Conservation (phyloP, 129 eudicot species). For the Kitagawia praeruptora region DNA sequence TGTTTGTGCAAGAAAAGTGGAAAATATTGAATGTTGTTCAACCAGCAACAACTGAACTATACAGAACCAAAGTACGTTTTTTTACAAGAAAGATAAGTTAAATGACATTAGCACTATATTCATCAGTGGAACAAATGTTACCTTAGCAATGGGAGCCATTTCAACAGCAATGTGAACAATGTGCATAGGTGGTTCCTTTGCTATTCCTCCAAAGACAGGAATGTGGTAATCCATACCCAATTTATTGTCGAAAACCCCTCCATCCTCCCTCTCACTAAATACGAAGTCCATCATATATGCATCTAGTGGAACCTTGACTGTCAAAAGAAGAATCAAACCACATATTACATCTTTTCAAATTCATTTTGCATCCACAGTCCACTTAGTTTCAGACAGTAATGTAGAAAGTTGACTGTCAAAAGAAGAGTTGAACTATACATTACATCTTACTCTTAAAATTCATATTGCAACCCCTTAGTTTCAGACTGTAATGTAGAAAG, state of each 20-base stretch:
- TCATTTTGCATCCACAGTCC: not conserved
- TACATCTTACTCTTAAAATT: not conserved
- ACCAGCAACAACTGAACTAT: not conserved
- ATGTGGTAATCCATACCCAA: slow-evolving; percentile 89
- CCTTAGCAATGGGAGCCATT: slow-evolving; percentile 99
- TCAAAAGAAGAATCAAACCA: slow-evolving; percentile 9
- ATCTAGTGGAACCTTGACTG: slow-evolving; percentile 96
- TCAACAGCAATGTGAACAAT: slow-evolving; percentile 94
- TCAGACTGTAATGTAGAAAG: not conserved
- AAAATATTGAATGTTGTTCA: not conserved
- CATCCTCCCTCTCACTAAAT: slow-evolving; percentile 91
- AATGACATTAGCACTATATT: not conserved
- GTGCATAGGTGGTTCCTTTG: slow-evolving; percentile 92
- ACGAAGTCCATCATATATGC: slow-evolving; percentile 98
- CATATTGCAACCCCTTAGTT: not conserved
- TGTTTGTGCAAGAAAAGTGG: not conserved
- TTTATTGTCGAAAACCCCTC: slow-evolving; percentile 88
- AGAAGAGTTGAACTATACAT: not conserved
- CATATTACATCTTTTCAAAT: not conserved
- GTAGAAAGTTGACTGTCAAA: slow-evolving; percentile 44
- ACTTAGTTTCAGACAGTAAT: not conserved
- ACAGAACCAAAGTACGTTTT: not conserved
- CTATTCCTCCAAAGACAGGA: slow-evolving; percentile 82
- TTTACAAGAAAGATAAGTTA: not conserved
- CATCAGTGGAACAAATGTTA: slow-evolving; percentile 13